phyloP scores from a whole-genome alignment of 164 flowering plant species.

The grape (Vitis vinifera) region ASM3070453v1 NC_081810.1:3617501-3618000 shows the following conservation, averaged over 20 bases:
- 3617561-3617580: constrained; percentile 77
- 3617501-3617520: constrained; percentile 79
- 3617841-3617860: constrained; percentile 1
- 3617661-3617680: constrained; percentile 83
- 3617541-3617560: constrained; percentile 69
- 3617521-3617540: constrained; percentile 75
- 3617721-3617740: constrained; percentile 62
- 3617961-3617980: no score
- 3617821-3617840: background rate
- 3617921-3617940: no score
- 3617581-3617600: constrained; percentile 68
- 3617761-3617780: background rate
- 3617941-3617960: no score
- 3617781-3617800: constrained; percentile 1
- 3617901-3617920: no score
- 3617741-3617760: constrained; percentile 25
- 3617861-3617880: background rate
- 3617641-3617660: constrained; percentile 84
- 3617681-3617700: constrained; percentile 76
- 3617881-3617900: background rate
- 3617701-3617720: constrained; percentile 75
- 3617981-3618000: no score
- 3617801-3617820: background rate
- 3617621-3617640: constrained; percentile 72
- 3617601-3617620: constrained; percentile 78